These are phyloP conservation scores for Termitomyces sp. DNA, from an alignment of 768 basidiomycete genomes.

Conservation along the genomic window DNA sequence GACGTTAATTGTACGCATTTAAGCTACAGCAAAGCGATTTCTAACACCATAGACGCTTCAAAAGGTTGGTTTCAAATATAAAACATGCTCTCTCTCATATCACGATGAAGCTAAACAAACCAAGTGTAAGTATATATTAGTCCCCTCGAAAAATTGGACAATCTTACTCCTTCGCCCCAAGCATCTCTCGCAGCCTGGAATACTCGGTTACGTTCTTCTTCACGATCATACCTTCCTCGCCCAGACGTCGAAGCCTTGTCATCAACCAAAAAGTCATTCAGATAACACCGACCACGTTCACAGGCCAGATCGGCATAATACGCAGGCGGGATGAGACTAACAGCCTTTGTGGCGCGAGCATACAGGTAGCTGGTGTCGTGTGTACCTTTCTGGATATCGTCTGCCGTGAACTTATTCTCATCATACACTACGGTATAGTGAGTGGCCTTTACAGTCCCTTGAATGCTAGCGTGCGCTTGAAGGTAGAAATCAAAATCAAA, in stretches of 20 bases:
- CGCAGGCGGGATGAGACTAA: constrained; percentile 74
- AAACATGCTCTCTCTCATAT: constrained; percentile 65
- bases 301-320: constrained; percentile 83
- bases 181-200: constrained; percentile 37
- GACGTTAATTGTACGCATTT: background rate
- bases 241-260: constrained; percentile 35
- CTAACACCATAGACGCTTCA: background rate
- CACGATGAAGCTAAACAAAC: constrained; percentile 37
- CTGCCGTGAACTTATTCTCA: constrained; percentile 61
- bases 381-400: constrained; percentile 70
- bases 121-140: background rate
- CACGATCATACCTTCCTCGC: constrained; percentile 24
- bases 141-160: background rate
- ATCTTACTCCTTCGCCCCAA: constrained; percentile 51
- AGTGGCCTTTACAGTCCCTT: constrained; percentile 66
- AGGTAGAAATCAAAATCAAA: constrained; percentile 66
- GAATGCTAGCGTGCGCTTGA: constrained; percentile 70
- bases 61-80: constrained; percentile 44
- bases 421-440: constrained; percentile 81
- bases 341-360: constrained; percentile 78
- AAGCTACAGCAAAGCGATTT: background rate
- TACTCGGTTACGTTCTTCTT: constrained; percentile 32
- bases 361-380: constrained; percentile 69
- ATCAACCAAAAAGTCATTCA: constrained; percentile 65
- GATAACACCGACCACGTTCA: constrained; percentile 70